Base-by-base conservation (phyloP, 805 yeast genomes). In the Zygotorulaspora danielsina region DNA sequence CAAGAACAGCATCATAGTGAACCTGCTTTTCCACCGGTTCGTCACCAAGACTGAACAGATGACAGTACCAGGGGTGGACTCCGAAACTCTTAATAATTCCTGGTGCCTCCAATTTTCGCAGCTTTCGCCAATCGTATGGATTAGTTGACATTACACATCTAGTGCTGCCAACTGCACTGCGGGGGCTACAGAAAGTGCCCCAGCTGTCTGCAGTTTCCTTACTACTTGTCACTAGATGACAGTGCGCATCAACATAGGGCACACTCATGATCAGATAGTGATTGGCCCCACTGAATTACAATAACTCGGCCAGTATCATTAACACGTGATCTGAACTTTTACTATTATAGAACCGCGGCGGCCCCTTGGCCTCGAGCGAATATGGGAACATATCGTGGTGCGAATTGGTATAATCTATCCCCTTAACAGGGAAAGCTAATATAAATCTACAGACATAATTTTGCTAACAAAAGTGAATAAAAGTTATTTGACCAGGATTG, bases 51-150 rank as follows among this genome's bases (percentile, higher is more conserved):
- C 73, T 64, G 46, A 77, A 81, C 13, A 81, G 47, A 57, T 89
- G 95, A 2, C 79, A 63, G 53, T 76, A 89, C 97, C 97, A 90
- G 0, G 98, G 98, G 61, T 90, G 98, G 1, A 87, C 66, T 0
- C 97, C 95, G 53, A 76, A 74, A 27, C 75, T 73, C 0, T 81
- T 75, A 11, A 51, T 39, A 9, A 36, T 39, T 4, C 39, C 34
- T 3, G 31, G 12, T 4, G 12, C 9, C 4, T 18, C 18, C 1
- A 72, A 45, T 3, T 34, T 11, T 3, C 49, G 47, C 16, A 60
- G 40, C 17, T 47, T 32, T 17, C 43, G 18, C 54, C 53, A 54
- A 36, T 57, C 63, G 19, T 33, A 43, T 10, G 32, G 67, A 42
- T 69, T 73, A 2, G 76, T 71, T 12, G 78, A 67, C 82, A 76